A percentile compares a stretch with the other conserved stretches of the same genome.
Evolutionary conservation across 2,329 filamentous ascomycete species (phyloP).

Genomic region (Ophiognomonia clavigignenti-juglandacearum): DNA sequence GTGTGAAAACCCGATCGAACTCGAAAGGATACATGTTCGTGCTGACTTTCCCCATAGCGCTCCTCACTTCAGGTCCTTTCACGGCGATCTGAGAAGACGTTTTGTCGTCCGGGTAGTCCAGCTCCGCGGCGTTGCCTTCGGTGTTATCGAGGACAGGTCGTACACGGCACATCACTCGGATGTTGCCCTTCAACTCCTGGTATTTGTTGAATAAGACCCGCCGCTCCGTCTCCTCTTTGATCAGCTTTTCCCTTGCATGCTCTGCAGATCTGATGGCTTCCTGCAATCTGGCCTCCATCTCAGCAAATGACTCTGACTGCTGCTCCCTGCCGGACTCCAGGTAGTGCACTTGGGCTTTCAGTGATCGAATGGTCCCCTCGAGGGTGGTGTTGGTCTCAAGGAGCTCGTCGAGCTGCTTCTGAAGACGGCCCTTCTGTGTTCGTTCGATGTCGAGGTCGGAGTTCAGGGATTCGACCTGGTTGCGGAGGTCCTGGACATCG

Average conservation of each 20-base stretch:
- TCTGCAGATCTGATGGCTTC: slow-evolving; percentile 69
- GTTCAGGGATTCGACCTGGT: slow-evolving; percentile 40
- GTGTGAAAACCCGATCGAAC: slow-evolving; percentile 90
- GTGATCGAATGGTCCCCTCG: slow-evolving; percentile 69
- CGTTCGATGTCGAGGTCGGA: slow-evolving; percentile 59
- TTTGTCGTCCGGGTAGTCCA: slow-evolving; percentile 76
- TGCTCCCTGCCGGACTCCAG: slow-evolving; percentile 86
- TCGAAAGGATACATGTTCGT: slow-evolving; percentile 80
- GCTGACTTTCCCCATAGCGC: slow-evolving; percentile 68
- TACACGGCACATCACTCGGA: slow-evolving; percentile 95
- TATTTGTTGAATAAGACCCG: slow-evolving; percentile 96
- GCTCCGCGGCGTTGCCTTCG: slow-evolving; percentile 65
- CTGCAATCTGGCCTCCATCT: slow-evolving; percentile 74
- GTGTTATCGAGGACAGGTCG: slow-evolving; percentile 61
- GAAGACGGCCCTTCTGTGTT: slow-evolving; percentile 49
- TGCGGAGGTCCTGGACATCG: slow-evolving; percentile 45
- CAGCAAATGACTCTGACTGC: slow-evolving; percentile 79
- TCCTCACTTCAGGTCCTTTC: slow-evolving; percentile 77
- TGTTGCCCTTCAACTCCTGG: slow-evolving; percentile 96
- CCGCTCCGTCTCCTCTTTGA: slow-evolving; percentile 85
- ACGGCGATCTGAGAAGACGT: slow-evolving; percentile 86
- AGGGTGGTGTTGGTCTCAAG: slow-evolving; percentile 60
- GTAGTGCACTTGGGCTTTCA: slow-evolving; percentile 80
- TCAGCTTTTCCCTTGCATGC: slow-evolving; percentile 72
- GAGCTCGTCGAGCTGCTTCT: slow-evolving; percentile 51